Conservation (phyloP, 371 early-diverging fungal species). For the Actinomortierella ambigua region DNA sequence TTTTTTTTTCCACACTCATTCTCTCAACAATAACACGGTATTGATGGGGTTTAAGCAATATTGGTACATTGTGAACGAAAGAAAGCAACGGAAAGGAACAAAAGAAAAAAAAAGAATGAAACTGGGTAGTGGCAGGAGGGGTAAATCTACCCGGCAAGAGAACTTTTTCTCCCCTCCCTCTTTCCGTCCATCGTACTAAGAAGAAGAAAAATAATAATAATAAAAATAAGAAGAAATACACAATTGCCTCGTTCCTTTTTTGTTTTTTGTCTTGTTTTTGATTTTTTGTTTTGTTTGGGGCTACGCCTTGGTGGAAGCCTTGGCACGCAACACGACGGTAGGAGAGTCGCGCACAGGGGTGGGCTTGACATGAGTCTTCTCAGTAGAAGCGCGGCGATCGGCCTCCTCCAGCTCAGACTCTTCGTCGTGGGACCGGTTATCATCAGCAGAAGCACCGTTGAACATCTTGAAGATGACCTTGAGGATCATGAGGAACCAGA, state of each 20-base stretch:
- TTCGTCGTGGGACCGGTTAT: conserved; percentile 71
- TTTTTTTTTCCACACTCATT: not conserved
- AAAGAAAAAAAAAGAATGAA: conserved; percentile 9
- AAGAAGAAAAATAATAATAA: not conserved
- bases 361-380: conserved; percentile 15
- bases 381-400: conserved; percentile 4
- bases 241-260: not conserved
- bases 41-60: too few relatives aligned
- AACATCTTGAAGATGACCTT: conserved; percentile 69
- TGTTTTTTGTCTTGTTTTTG: conserved; percentile 21
- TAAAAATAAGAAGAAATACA: not conserved
- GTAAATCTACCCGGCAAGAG: not conserved
- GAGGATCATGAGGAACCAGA: conserved; percentile 83
- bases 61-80: not conserved
- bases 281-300: not conserved
- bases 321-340: not conserved
- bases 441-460: conserved; percentile 66
- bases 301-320: conserved; percentile 5
- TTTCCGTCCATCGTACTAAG: too few relatives aligned
- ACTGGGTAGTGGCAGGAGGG: not conserved
- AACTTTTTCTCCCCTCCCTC: too few relatives aligned
- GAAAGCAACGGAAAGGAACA: conserved; percentile 1
- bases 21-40: not conserved
- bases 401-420: conserved; percentile 36
- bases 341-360: not conserved